Base-by-base conservation (phyloP, 2,329 filamentous ascomycete species). In the Nannizzia gypsea region DNA sequence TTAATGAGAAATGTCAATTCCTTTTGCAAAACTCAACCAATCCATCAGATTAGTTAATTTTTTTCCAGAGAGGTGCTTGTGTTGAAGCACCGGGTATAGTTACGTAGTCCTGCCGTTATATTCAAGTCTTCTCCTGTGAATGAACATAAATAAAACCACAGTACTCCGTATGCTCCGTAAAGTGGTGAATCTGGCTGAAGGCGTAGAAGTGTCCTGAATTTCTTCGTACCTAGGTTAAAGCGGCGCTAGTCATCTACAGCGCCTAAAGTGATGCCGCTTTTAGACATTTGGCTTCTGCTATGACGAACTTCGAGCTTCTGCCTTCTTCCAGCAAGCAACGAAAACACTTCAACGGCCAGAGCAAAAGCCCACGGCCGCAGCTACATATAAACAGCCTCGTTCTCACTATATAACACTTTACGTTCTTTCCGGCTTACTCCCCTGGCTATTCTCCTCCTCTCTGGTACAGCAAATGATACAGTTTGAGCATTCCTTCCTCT, bases 251-350 rank as follows among this genome's bases (percentile, higher is more conserved):
- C 13, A n/a, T 36, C 31, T 13, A n/a, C 8, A 17, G 48, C n/a
- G 13, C 3, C 26, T 6, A 9, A 3, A 34, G 13, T 26, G 20
- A 9, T 13, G 48, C 48, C 13, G 48, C 15, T 54, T 54, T 54
- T 31, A 54, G 26, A 6, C 28, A 0, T 13, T 11, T n/a, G n/a
- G 26, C 31, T 54, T 36, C 31, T 11, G n/a, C 48, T 54, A 54
- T 54, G 48, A 54, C 48, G 48, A 17, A 54, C n/a, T 34, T 54
- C 6, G 48, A 31, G 46, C 46, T 52, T 52, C 48, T 34, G 48
- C 28, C 26, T 26, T n/a, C 48, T 52, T 52, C 46, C n/a, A 31
- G 48, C 48, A 34, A n/a, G 26, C 48, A 54, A 34, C 48, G 34
- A 48, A 20, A 22, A 48, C 44, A 13, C 44, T 24, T 36, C 13